Base-by-base conservation (phyloP, 371 early-diverging fungal species). In the Rhizopus sp. region DNA sequence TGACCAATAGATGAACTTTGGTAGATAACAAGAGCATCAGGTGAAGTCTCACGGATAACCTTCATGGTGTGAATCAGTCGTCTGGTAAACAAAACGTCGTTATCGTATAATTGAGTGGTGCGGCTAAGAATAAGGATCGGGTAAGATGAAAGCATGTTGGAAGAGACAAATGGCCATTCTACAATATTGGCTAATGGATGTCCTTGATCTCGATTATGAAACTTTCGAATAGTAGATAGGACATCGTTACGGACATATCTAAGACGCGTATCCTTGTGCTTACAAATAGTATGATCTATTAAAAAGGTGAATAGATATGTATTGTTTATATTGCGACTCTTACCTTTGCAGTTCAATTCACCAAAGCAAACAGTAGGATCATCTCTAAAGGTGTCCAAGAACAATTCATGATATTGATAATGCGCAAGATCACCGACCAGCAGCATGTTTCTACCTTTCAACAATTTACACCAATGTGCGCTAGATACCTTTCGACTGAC, bases 341-440 rank as follows among this genome's bases (percentile, higher is more conserved):
- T 68, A 78, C 78, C 78, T 76, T 76, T 76, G 67, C 86, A 86
- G 31, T 72, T 76, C 17, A 75, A 54, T 57, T 84, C 86, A 13
- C 86, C 83, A 68, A 70, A 78, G 50, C 84, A 86, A 13, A 64
- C 74, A 9, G 74, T 75, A 0, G 80, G 78, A 3, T 72, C 75
- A 52, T 75, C 73, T 31, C 80, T 64, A 17, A 80, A 64, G 5
- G 73, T 64, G 57, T 81, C 78, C 44, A 83, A 60, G 23, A 84
- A 50, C 1, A 81, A 47, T 33, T 86, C 84, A 60, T 84, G 84
- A 15, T 81, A 63, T 55, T 84, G 83, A 53, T 75, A 82, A 38
- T 82, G 82, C 0, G 78, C 70, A 10, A 78, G 47, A 63, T 86
- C 86, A 32, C 86, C 86, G 0, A 80, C 83, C 12, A 86, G 40